phyloP scores from a whole-genome alignment of 768 basidiomycete species.

The Mycena haematopus region DNA sequence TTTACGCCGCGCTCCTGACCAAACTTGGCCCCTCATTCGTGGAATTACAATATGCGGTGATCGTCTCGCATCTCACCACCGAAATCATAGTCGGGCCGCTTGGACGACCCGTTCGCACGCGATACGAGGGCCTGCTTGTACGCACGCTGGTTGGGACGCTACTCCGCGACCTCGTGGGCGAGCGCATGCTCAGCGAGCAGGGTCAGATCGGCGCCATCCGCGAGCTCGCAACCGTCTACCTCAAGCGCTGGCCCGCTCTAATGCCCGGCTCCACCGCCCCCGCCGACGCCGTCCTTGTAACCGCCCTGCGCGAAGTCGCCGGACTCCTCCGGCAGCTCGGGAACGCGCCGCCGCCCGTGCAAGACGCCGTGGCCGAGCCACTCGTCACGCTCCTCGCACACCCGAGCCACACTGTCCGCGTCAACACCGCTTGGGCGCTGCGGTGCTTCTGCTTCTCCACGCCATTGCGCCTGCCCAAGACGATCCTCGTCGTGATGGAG shows the following conservation, averaged over 20 bases:
- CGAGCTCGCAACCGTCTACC: constrained; percentile 80
- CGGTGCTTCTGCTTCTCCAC: constrained; percentile 89
- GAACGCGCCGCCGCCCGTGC: constrained; percentile 86
- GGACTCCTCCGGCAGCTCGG: constrained; percentile 89
- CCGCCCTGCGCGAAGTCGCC: constrained; percentile 84
- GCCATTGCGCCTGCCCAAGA: constrained; percentile 82
- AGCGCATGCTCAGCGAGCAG: constrained; percentile 89
- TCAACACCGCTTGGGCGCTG: constrained; percentile 86
- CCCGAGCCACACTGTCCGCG: constrained; percentile 85
- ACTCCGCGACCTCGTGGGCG: constrained; percentile 85
- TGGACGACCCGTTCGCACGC: constrained; percentile 52
- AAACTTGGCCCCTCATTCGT: constrained; percentile 79
- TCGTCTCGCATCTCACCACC: constrained; percentile 78
- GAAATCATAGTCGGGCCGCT: constrained; percentile 72
- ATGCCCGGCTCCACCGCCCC: constrained; percentile 86
- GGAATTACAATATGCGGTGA: constrained; percentile 81
- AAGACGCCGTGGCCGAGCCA: constrained; percentile 88
- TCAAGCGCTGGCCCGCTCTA: constrained; percentile 92
- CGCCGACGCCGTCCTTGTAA: constrained; percentile 66
- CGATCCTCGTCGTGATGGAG: constrained; percentile 78
- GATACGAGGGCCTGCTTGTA: constrained; percentile 78
- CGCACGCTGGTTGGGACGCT: constrained; percentile 79
- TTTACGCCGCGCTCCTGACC: constrained; percentile 80
- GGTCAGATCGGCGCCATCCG: constrained; percentile 92
- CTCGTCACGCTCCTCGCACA: constrained; percentile 85